These are phyloP conservation scores for Gossypium bickii DNA, from an alignment of 345 rosid species.

Conservation along the genomic window DNA sequence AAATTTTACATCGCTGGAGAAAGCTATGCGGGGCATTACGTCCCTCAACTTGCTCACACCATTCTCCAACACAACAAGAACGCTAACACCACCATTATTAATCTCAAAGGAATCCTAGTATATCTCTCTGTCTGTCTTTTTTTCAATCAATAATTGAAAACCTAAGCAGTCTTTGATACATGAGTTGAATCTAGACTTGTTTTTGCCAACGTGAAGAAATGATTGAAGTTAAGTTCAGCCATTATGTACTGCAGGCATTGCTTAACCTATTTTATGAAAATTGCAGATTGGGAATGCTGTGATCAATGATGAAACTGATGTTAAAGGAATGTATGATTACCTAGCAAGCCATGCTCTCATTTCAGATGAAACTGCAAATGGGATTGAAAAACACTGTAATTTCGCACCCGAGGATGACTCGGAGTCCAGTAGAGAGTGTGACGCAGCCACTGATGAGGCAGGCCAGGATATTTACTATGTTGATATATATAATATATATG, in stretches of 20 bases:
- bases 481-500: conserved; percentile 72
- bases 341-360: conserved; percentile 57
- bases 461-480: conserved; percentile 24
- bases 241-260: not conserved
- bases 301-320: conserved; percentile 60
- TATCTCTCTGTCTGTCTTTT: not conserved
- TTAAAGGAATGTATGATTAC: conserved; percentile 64
- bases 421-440: conserved; percentile 29
- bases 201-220: conserved; percentile 4
- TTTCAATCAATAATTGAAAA: not conserved
- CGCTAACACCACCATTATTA: conserved; percentile 41
- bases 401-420: conserved; percentile 34
- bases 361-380: conserved; percentile 32
- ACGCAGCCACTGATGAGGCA: conserved; percentile 24
- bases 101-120: conserved; percentile 79
- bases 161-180: not conserved
- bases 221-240: conserved; percentile 8
- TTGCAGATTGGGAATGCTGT: conserved; percentile 83
- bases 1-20: conserved; percentile 80
- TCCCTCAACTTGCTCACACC: conserved; percentile 70
- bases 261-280: not conserved
- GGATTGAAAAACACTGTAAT: conserved; percentile 42
- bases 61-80: conserved; percentile 49
- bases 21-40: conserved; percentile 90
- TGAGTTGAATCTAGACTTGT: not conserved